These are phyloP conservation scores for Allium cepa DNA, from an alignment of 106 monocot genomes.

Conservation along the genomic window DNA sequence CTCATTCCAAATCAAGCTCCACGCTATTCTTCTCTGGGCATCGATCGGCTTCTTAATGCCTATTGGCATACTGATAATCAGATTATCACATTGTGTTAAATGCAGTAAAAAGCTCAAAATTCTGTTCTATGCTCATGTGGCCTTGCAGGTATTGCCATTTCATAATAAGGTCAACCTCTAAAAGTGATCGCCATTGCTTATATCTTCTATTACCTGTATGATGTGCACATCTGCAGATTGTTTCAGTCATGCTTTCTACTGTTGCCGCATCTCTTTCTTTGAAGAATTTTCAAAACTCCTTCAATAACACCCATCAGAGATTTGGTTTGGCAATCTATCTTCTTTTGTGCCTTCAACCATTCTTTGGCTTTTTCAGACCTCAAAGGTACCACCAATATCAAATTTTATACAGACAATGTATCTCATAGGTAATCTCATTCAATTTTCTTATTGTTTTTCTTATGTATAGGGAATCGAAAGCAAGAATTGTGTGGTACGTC, in stretches of 20 bases:
- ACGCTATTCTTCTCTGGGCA: constrained; percentile 73
- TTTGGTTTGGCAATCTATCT: constrained; percentile 61
- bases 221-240: constrained; percentile 21
- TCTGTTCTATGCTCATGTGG: constrained; percentile 62
- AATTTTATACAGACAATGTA: not conserved
- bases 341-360: constrained; percentile 48
- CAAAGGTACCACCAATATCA: constrained; percentile 31
- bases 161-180: not conserved
- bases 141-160: constrained; percentile 45
- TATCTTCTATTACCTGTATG: not conserved
- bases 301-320: constrained; percentile 71
- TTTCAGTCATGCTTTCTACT: constrained; percentile 44
- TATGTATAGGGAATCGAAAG: constrained; percentile 33
- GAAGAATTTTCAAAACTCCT: constrained; percentile 67
- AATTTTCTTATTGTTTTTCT: not conserved
- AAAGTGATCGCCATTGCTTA: not conserved
- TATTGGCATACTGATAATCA: constrained; percentile 54
- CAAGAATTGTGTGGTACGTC: constrained; percentile 66
- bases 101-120: constrained; percentile 27
- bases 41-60: constrained; percentile 78
- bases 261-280: constrained; percentile 46
- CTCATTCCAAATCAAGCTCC: constrained; percentile 46
- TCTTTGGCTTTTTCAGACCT: constrained; percentile 56
- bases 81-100: constrained; percentile 32
- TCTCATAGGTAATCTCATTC: not conserved